Percentiles rank a stretch among this genome's conserved stretches.
phyloP scores from a whole-genome alignment of 1,139 yeast species.

The Scheffersomyces titani region DNA sequence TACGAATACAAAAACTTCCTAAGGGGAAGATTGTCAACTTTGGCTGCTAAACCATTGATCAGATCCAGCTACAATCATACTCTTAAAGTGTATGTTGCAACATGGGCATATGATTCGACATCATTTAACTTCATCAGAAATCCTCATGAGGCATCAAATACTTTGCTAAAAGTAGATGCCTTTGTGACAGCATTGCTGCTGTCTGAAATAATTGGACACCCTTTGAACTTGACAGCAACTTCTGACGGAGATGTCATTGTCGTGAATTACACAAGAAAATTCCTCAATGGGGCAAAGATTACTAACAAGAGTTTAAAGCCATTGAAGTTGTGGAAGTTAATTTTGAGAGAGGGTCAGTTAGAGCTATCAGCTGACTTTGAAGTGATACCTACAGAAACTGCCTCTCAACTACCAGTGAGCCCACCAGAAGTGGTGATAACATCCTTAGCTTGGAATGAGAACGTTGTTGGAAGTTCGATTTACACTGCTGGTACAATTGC shows the following conservation, averaged over 20 bases:
- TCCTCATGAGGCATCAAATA: constrained; percentile 37
- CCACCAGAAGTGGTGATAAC: constrained; percentile 59
- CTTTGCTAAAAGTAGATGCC: constrained; percentile 33
- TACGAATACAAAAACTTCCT: constrained; percentile 44
- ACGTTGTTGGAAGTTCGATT: constrained; percentile 49
- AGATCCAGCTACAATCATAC: constrained; percentile 30
- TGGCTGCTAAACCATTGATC: constrained; percentile 19
- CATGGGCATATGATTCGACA: constrained; percentile 26
- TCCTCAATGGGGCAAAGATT: constrained; percentile 34
- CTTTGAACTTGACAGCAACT: constrained; percentile 61
- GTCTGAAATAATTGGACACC: constrained; percentile 52
- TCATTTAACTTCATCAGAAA: constrained; percentile 31
- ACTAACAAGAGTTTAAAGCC: constrained; percentile 33
- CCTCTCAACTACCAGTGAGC: constrained; percentile 36
- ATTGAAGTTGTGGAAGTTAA: constrained; percentile 37
- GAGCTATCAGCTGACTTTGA: constrained; percentile 28
- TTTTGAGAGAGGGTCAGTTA: constrained; percentile 14
- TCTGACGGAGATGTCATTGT: constrained; percentile 56
- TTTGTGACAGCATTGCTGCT: constrained; percentile 27
- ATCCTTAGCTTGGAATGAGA: constrained; percentile 64
- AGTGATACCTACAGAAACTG: constrained; percentile 29
- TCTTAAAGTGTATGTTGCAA: constrained; percentile 25
- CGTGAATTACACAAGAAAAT: constrained; percentile 38
- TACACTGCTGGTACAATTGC: constrained; percentile 67
- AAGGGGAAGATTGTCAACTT: constrained; percentile 29